A percentile compares a stretch with the other conserved stretches of the same genome.
phyloP scores from a whole-genome alignment of 2,329 filamentous ascomycete species.

The Epichloe amarillans region DNA sequence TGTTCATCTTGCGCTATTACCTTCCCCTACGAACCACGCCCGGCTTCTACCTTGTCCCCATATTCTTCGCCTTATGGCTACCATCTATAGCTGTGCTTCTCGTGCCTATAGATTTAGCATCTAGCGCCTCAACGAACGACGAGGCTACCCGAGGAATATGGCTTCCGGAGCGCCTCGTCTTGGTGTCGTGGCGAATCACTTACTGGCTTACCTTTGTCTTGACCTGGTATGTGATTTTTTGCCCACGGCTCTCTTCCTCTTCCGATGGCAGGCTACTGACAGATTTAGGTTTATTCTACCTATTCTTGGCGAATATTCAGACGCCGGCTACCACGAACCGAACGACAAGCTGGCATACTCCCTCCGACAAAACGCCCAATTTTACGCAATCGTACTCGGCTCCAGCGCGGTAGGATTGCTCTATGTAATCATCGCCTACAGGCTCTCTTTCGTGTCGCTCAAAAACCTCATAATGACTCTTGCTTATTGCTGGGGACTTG shows the following conservation, averaged over 20 bases:
- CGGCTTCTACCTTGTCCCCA: slow-evolving; percentile 76
- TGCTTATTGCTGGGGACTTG: slow-evolving; percentile 84
- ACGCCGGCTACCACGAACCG: slow-evolving; percentile 83
- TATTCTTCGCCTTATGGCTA: slow-evolving; percentile 91
- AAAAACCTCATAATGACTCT: slow-evolving; percentile 85
- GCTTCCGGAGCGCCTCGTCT: slow-evolving; percentile 63
- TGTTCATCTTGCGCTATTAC: slow-evolving; percentile 79
- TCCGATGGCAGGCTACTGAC: not conserved
- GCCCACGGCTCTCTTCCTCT: not conserved
- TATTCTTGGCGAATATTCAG: slow-evolving; percentile 84
- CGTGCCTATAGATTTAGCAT: slow-evolving; percentile 91
- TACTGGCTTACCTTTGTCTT: slow-evolving; percentile 96
- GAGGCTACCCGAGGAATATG: slow-evolving; percentile 68
- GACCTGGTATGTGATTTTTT: slow-evolving; percentile 55
- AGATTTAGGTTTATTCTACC: slow-evolving; percentile 67
- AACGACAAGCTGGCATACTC: slow-evolving; percentile 73
- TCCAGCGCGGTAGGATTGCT: slow-evolving; percentile 58
- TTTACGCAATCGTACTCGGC: slow-evolving; percentile 68
- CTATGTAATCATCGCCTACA: slow-evolving; percentile 72
- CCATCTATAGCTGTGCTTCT: slow-evolving; percentile 84
- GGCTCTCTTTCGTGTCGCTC: slow-evolving; percentile 56
- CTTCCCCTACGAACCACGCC: slow-evolving; percentile 83
- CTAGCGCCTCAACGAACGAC: slow-evolving; percentile 61
- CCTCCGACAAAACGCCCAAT: slow-evolving; percentile 73
- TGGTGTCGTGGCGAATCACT: slow-evolving; percentile 85